A percentile compares a stretch with the other conserved stretches of the same genome.
phyloP scores from a whole-genome alignment of 176 grass and related monocot species.

The Pontederia crassipes region DNA sequence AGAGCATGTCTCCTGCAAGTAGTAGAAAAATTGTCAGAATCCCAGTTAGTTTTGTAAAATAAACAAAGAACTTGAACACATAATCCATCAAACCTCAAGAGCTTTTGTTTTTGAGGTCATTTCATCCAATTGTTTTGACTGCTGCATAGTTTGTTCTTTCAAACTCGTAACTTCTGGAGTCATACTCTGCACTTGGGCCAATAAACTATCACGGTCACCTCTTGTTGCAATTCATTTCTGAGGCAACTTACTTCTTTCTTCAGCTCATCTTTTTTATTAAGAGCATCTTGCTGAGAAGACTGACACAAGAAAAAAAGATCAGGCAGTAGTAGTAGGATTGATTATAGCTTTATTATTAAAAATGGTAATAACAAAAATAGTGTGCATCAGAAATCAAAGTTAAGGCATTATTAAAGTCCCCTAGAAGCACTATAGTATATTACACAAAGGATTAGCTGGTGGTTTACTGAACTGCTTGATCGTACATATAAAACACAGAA shows the following conservation, averaged over 20 bases:
- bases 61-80: conserved; percentile 1
- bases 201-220: conserved; percentile 49
- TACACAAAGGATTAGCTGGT: no score
- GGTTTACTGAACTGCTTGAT: no score
- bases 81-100: conserved; percentile 52
- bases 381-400: no score
- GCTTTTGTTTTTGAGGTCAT: conserved; percentile 24
- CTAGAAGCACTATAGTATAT: no score
- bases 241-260: conserved; percentile 56
- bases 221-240: conserved; percentile 57
- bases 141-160: conserved; percentile 33
- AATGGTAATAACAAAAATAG: no score
- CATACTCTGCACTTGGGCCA: conserved; percentile 42
- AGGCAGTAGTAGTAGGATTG: background rate
- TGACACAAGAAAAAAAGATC: conserved; percentile 21
- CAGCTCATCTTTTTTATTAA: conserved; percentile 61
- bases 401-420: no score
- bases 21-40: background rate
- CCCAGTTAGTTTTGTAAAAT: conserved; percentile 1
- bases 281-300: conserved; percentile 72
- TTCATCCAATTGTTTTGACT: conserved; percentile 37
- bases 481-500: no score
- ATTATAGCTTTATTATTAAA: no score
- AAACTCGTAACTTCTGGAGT: conserved; percentile 26
- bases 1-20: conserved; percentile 39